Evolutionary conservation across 164 flowering plant genomes (phyloP).

Genomic region (Chimonanthus salicifolius): DNA sequence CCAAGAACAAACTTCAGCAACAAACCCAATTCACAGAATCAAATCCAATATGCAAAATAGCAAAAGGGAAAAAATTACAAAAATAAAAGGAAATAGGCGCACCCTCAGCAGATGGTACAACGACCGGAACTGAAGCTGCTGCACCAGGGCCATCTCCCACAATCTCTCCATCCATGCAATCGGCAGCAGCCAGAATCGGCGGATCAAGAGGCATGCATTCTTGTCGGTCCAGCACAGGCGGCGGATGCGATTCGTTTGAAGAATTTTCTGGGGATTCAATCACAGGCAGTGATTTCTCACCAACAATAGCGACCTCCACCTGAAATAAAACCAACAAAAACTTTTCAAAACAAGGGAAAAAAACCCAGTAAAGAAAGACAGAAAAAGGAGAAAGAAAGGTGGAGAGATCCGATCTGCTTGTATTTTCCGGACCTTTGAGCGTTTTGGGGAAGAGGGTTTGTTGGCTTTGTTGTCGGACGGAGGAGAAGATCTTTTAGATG

Average conservation of each 20-base stretch:
- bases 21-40: constrained; percentile 3
- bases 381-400: not conserved
- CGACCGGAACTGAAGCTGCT: constrained; percentile 20
- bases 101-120: constrained; percentile 46
- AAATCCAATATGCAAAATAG: constrained; percentile 3
- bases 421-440: constrained; percentile 51
- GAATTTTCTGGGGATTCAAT: constrained; percentile 35
- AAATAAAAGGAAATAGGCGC: not conserved
- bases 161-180: constrained; percentile 11
- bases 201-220: constrained; percentile 37
- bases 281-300: constrained; percentile 40
- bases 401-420: not conserved
- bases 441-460: constrained; percentile 70
- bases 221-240: constrained; percentile 32
- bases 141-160: constrained; percentile 14
- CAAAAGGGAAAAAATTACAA: not conserved
- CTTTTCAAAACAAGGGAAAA: not conserved
- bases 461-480: constrained; percentile 47
- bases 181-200: constrained; percentile 15
- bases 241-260: constrained; percentile 30
- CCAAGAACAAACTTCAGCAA: constrained; percentile 1
- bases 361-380: constrained; percentile 5
- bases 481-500: constrained; percentile 47
- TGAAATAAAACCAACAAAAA: constrained; percentile 15
- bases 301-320: constrained; percentile 36